Evolutionary conservation across 352 stramenopile species (phyloP).

Genomic region (Phytophthora europaea): DNA sequence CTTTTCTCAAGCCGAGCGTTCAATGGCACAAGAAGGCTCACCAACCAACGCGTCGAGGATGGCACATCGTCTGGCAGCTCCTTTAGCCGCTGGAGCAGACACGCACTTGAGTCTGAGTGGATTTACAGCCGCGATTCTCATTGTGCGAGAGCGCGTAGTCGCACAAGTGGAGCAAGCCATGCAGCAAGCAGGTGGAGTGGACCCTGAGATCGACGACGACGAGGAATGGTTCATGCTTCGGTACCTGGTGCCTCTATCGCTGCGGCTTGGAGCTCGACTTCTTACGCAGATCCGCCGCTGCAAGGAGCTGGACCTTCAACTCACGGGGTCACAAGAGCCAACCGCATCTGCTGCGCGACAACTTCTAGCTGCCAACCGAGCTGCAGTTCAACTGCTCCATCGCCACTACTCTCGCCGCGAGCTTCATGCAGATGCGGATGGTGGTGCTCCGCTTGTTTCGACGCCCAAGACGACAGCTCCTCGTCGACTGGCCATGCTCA

Average conservation of each 20-base stretch:
- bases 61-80: slow-evolving; percentile 39
- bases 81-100: slow-evolving; percentile 21
- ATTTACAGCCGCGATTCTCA: slow-evolving; percentile 68
- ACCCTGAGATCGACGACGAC: slow-evolving; percentile 64
- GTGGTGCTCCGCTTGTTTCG: slow-evolving; percentile 20
- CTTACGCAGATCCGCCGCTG: slow-evolving; percentile 58
- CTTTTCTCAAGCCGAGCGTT: slow-evolving; percentile 59
- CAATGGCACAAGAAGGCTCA: slow-evolving; percentile 45
- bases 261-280: slow-evolving; percentile 56
- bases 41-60: slow-evolving; percentile 33
- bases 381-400: slow-evolving; percentile 57
- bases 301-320: slow-evolving; percentile 65
- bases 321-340: slow-evolving; percentile 21
- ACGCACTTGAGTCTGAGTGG: slow-evolving; percentile 47
- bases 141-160: slow-evolving; percentile 65
- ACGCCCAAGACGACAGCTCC: slow-evolving; percentile 39
- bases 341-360: slow-evolving; percentile 33
- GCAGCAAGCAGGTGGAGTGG: slow-evolving; percentile 29
- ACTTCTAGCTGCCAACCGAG: slow-evolving; percentile 48
- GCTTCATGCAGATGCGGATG: slow-evolving; percentile 18
- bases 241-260: slow-evolving; percentile 61
- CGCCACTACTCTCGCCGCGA: slow-evolving; percentile 60
- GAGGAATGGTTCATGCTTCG: slow-evolving; percentile 74
- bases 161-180: slow-evolving; percentile 51
- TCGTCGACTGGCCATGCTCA: slow-evolving; percentile 63